Evolutionary conservation across 2,329 filamentous ascomycete genomes (phyloP).

Genomic region (Talaromyces funiculosus): DNA sequence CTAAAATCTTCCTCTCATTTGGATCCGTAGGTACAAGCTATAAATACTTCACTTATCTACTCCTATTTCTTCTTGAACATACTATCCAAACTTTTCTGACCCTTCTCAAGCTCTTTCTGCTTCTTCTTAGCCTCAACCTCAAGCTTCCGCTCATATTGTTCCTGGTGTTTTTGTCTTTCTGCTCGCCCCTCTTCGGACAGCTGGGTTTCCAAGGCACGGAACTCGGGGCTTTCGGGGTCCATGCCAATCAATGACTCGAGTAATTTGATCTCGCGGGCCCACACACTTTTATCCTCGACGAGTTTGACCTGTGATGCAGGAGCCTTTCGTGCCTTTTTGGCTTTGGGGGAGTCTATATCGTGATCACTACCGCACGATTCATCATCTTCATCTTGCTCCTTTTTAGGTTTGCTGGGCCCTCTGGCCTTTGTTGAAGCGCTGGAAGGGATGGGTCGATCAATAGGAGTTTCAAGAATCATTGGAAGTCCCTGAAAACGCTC

Average conservation of each 20-base stretch:
- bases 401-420: constrained; percentile 12
- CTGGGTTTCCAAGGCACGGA: constrained; percentile 58
- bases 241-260: constrained; percentile 82
- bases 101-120: constrained; percentile 43
- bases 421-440: constrained; percentile 1
- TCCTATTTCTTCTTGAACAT: constrained; percentile 26
- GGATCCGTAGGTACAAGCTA: neutral
- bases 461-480: constrained; percentile 95
- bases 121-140: constrained; percentile 52
- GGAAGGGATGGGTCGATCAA: constrained; percentile 59
- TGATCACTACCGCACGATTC: constrained; percentile 9
- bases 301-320: constrained; percentile 19
- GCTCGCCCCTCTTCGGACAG: constrained; percentile 62
- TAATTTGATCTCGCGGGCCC: constrained; percentile 92
- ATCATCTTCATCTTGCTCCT: constrained; percentile 17
- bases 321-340: constrained; percentile 18
- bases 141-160: constrained; percentile 70
- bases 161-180: constrained; percentile 70
- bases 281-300: constrained; percentile 73
- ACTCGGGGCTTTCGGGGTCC: constrained; percentile 69
- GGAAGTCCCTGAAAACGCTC: constrained; percentile 69
- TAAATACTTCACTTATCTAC: neutral
- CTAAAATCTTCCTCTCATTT: neutral
- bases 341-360: constrained; percentile 16
- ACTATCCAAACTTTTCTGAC: constrained; percentile 30